Percentiles rank a stretch among this genome's conserved stretches.
phyloP scores from a whole-genome alignment of 1,284 basidiomycete genomes.

The Ceratobasidium sp. region DNA sequence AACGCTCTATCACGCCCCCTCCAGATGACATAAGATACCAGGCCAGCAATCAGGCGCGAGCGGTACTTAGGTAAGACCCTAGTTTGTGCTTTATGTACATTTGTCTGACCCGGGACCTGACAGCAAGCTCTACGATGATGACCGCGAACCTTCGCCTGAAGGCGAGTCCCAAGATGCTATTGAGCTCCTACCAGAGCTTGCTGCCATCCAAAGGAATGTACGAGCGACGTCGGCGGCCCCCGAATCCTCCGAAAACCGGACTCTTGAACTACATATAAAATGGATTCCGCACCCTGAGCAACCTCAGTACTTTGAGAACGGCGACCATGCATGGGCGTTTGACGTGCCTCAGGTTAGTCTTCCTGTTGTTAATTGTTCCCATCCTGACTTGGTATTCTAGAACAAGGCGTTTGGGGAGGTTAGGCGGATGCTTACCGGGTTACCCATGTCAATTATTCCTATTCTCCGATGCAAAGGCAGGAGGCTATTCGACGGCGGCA shows the following conservation, averaged over 20 bases:
- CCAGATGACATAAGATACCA: slow-evolving; percentile 29
- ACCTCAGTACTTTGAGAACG: slow-evolving; percentile 7
- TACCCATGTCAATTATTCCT: neutral
- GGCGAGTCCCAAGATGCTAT: slow-evolving; percentile 38
- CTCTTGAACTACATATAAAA: slow-evolving; percentile 20
- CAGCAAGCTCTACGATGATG: slow-evolving; percentile 39
- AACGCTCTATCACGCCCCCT: slow-evolving; percentile 40
- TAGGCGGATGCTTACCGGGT: slow-evolving; percentile 38
- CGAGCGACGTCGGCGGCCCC: slow-evolving; percentile 31
- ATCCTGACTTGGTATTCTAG: slow-evolving; percentile 3
- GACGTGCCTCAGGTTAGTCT: slow-evolving; percentile 27
- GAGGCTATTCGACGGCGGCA: slow-evolving; percentile 33
- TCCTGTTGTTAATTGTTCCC: neutral
- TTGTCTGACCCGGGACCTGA: neutral
- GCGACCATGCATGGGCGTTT: slow-evolving; percentile 13
- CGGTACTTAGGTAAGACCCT: slow-evolving; percentile 15
- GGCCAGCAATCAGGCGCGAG: slow-evolving; percentile 26
- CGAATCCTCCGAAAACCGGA: slow-evolving; percentile 19
- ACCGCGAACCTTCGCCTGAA: slow-evolving; percentile 26
- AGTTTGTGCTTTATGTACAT: neutral
- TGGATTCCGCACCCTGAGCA: slow-evolving; percentile 40
- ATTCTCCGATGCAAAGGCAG: slow-evolving; percentile 18
- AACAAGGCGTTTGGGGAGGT: slow-evolving; percentile 42
- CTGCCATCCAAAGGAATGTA: slow-evolving; percentile 40
- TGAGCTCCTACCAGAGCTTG: slow-evolving; percentile 36